Percentiles rank a stretch among this genome's conserved stretches.
These are phyloP conservation scores for Colletotrichum melonis DNA, from an alignment of 2,329 filamentous ascomycete species.

Conservation along the genomic window DNA sequence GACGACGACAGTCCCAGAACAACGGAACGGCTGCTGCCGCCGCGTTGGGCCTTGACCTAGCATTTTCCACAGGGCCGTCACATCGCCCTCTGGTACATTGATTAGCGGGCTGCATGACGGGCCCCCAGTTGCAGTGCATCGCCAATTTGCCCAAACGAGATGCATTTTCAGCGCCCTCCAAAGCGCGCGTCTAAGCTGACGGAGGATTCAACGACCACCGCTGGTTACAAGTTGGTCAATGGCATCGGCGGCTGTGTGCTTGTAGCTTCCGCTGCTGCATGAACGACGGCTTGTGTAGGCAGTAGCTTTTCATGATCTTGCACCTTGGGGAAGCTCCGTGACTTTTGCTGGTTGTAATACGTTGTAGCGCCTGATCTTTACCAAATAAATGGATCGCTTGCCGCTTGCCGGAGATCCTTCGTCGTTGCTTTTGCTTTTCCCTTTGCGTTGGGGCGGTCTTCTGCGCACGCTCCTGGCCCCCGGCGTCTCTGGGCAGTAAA, in stretches of 20 bases:
- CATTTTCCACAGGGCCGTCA: conserved; percentile 17
- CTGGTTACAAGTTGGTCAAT: neutral
- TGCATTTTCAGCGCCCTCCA: conserved; percentile 23
- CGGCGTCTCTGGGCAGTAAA: conserved; percentile 4
- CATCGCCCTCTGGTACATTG: conserved; percentile 23
- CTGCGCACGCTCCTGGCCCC: conserved; percentile 14
- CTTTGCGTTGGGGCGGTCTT: neutral
- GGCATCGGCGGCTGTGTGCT: neutral
- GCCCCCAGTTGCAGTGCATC: conserved; percentile 25
- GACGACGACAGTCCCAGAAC: conserved; percentile 27
- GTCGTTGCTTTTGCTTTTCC: neutral
- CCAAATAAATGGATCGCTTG: neutral
- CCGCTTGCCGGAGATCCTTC: conserved; percentile 21
- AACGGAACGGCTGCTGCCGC: conserved; percentile 34
- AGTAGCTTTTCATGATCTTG: neutral
- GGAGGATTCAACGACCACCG: neutral
- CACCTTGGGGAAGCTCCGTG: neutral
- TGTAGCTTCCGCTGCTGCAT: conserved; percentile 4
- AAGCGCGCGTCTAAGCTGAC: conserved; percentile 35
- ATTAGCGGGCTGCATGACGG: conserved; percentile 27
- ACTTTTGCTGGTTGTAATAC: neutral
- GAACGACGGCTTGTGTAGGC: neutral
- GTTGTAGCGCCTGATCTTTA: neutral
- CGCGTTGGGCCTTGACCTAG: conserved; percentile 25
- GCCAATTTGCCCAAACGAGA: neutral